Evolutionary conservation across 257 asterid species (phyloP).

Genomic region (Paraleonurus japonicus): DNA sequence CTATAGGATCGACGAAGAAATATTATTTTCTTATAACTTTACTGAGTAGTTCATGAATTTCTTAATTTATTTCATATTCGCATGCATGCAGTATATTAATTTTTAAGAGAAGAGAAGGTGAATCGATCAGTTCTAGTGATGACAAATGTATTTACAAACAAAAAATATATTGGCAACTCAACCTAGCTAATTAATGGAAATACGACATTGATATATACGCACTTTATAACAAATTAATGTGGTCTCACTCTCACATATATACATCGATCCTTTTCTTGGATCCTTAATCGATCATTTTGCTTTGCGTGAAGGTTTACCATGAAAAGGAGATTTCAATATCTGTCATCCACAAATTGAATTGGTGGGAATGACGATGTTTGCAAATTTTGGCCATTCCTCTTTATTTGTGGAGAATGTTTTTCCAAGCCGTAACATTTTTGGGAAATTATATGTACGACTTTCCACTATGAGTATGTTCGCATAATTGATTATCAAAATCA

Average conservation of each 20-base stretch:
- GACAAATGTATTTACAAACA: no score
- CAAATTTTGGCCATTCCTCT: conserved; percentile 20
- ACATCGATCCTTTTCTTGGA: conserved; percentile 11
- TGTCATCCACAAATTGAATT: conserved; percentile 27
- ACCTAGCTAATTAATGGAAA: neutral
- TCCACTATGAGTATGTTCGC: conserved; percentile 22
- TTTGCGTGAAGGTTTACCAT: conserved; percentile 35
- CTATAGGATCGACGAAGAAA: no score
- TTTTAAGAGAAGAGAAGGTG: no score
- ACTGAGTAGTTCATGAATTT: no score
- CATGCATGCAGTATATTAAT: no score
- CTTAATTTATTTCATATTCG: no score
- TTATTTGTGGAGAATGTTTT: conserved; percentile 28
- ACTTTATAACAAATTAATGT: conserved; percentile 7
- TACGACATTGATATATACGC: neutral
- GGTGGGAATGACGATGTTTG: conserved; percentile 18
- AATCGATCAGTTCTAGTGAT: no score
- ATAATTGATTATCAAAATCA: neutral
- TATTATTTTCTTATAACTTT: no score
- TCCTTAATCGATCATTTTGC: neutral
- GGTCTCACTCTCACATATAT: neutral
- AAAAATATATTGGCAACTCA: no score
- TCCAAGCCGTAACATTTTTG: conserved; percentile 36
- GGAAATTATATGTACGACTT: conserved; percentile 22
- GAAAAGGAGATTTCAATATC: conserved; percentile 32